phyloP scores from a whole-genome alignment of 2,329 filamentous ascomycete genomes.

The Cercospora sesami region DNA sequence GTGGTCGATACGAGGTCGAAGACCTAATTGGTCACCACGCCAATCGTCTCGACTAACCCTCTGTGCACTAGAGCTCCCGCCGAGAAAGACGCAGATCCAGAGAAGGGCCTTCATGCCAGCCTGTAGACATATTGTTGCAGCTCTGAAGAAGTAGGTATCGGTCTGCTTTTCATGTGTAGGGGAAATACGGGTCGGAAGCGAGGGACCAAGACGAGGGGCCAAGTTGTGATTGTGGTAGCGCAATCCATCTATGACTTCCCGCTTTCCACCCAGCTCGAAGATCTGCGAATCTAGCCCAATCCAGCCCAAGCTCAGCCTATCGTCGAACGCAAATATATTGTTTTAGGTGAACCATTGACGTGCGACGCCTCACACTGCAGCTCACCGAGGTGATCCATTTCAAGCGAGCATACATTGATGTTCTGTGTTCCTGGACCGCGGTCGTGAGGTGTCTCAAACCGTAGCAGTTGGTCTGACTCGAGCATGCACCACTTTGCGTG shows the following conservation, averaged over 20 bases:
- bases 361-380: not conserved
- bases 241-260: not conserved
- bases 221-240: constrained; percentile 2
- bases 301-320: not conserved
- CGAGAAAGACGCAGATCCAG: constrained; percentile 3
- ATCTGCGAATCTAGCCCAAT: constrained; percentile 7
- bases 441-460: not conserved
- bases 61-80: not conserved
- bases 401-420: not conserved
- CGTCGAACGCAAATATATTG: constrained; percentile 12
- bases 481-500: not conserved
- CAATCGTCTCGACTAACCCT: not conserved
- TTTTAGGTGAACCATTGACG: constrained; percentile 7
- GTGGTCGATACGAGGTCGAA: not conserved
- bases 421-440: not conserved
- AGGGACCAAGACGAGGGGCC: not conserved
- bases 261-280: not conserved
- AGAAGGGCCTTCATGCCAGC: constrained; percentile 3
- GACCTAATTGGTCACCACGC: not conserved
- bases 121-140: not conserved
- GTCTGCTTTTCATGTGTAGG: not conserved
- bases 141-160: not conserved
- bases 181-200: not conserved
- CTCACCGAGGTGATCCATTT: not conserved
- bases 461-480: not conserved